Conservation (phyloP, 345 rosid species). For the Balakata baccata region DNA sequence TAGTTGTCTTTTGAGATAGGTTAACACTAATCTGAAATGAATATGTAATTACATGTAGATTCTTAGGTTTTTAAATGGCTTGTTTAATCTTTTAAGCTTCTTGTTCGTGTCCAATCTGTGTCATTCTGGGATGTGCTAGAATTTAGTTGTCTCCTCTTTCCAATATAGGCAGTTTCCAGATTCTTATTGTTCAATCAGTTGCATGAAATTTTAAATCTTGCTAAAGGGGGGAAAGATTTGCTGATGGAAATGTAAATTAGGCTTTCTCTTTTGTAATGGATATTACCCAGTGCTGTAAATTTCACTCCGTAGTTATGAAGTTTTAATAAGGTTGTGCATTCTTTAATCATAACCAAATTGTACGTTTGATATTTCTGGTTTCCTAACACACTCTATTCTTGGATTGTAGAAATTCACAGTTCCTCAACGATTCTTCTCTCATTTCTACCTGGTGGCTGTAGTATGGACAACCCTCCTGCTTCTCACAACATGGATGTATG, state of each 20-base stretch:
- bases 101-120: too few species aligned
- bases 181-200: not conserved
- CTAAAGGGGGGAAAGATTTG: too few species aligned
- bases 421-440: slow-evolving; percentile 67
- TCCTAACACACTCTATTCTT: slow-evolving; percentile 1
- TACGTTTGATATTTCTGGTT: not conserved
- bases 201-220: not conserved
- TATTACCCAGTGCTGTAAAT: not conserved
- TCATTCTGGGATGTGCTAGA: not conserved
- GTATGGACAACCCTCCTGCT: slow-evolving; percentile 65
- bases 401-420: slow-evolving; percentile 57
- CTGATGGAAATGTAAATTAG: too few species aligned
- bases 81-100: not conserved
- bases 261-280: too few species aligned
- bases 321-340: too few species aligned
- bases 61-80: not conserved
- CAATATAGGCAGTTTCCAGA: not conserved
- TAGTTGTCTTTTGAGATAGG: not conserved
- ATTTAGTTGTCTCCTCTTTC: not conserved
- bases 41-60: not conserved
- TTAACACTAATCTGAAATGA: not conserved
- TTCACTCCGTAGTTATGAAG: not conserved
- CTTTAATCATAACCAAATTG: not conserved
- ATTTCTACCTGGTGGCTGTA: slow-evolving; percentile 59
- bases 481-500: slow-evolving; percentile 53